Conservation (phyloP, 2,329 filamentous ascomycete genomes). For the Fusarium cicatricum region DNA sequence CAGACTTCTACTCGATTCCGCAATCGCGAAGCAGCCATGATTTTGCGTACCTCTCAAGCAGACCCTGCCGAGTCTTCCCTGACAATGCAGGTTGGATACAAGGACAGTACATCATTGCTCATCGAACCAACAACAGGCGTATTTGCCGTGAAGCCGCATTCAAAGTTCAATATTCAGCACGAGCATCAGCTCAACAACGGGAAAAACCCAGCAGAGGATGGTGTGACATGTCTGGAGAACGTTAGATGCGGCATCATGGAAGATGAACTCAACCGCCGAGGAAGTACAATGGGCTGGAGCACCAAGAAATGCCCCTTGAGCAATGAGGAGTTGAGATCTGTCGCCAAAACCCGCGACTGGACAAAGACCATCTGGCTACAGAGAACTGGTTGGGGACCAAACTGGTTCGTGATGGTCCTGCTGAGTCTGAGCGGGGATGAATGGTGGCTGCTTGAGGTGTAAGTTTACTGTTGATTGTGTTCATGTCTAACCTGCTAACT, state of each 20-base stretch:
- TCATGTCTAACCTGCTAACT: conserved; percentile 26
- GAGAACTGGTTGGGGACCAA: conserved; percentile 73
- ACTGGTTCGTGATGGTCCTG: conserved; percentile 77
- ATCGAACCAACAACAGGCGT: conserved; percentile 83
- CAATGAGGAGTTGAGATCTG: conserved; percentile 64
- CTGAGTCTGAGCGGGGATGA: conserved; percentile 76
- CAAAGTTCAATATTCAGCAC: conserved; percentile 61
- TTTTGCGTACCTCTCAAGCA: conserved; percentile 63
- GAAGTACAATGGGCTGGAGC: conserved; percentile 72
- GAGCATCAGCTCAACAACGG: conserved; percentile 72
- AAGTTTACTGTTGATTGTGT: conserved; percentile 41
- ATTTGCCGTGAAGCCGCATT: conserved; percentile 74
- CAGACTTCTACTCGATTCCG: conserved; percentile 67
- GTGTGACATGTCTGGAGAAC: conserved; percentile 64
- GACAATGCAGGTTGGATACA: conserved; percentile 72
- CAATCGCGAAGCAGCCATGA: conserved; percentile 65
- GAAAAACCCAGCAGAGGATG: conserved; percentile 65
- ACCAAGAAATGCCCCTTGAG: conserved; percentile 58
- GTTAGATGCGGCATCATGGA: conserved; percentile 69
- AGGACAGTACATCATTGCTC: conserved; percentile 66
- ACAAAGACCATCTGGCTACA: conserved; percentile 74
- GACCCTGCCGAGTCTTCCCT: conserved; percentile 75
- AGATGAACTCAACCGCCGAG: conserved; percentile 67
- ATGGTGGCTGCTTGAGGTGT: conserved; percentile 80
- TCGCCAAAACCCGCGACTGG: conserved; percentile 69